Base-by-base conservation (phyloP, 1,139 yeast genomes). In the Kazachstania sp. region DNA sequence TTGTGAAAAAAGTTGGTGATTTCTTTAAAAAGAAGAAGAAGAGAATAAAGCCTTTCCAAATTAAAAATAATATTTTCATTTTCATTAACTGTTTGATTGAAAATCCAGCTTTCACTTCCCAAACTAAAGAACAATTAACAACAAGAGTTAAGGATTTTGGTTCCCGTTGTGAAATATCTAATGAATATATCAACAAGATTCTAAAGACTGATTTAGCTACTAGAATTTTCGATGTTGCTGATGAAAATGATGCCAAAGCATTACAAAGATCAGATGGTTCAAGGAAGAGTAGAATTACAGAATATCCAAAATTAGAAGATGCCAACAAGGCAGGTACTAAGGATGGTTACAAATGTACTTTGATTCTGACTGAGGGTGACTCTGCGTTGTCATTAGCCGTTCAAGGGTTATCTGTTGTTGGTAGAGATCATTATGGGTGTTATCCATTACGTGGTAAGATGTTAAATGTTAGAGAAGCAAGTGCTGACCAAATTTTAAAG, bases 61-160 rank as follows among this genome's bases (percentile, higher is more conserved):
- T 94, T 49, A 81, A 83, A 63, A 88, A 84, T 65, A 86, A 88
- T 66, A 85, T 92, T 83, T 92, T 92, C 60, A 63, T 94, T 38
- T 94, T 94, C 59, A 74, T 94, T 54, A 94, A 94, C 65, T 88
- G 97, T 74, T 73, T 90, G 56, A 81, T 94, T 66, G 97, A 88
- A 64, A 94, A 94, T 58, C 98, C 98, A 0, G 95, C 97, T 0
- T 94, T 94, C 63, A 90, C 97, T 0, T 90, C 98, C 0, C 98
- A 94, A 70, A 94, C 98, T 0, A 94, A 94, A 61, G 98, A 94
- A 64, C 96, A 90, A 63, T 72, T 94, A 58, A 90, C 97, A 13
- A 87, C 97, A 1, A 83, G 92, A 61, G 80, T 81, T 0, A 74
- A 85, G 35, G 95, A 90, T 54, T 94, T 92, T 70, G 97, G 97